Conservation (phyloP, 768 basidiomycete genomes). For the Amyloporia xantha region DNA sequence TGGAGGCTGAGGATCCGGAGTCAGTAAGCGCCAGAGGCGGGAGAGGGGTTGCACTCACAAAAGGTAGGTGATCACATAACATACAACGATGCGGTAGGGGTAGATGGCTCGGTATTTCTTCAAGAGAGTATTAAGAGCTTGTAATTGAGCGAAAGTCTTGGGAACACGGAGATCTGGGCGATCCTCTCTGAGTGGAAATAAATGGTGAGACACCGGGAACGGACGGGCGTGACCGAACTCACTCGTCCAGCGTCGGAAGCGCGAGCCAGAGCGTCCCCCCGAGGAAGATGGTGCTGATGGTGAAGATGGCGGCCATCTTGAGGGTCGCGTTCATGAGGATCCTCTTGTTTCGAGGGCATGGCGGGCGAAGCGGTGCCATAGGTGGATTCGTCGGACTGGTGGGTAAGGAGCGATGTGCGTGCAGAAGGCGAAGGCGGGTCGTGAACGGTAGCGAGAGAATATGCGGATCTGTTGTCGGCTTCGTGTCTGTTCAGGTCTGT, state of each 20-base stretch:
- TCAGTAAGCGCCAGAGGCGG: background rate
- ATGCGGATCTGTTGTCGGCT: slow-evolving; percentile 38
- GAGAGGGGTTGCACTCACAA: slow-evolving; percentile 53
- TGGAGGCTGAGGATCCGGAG: slow-evolving; percentile 55
- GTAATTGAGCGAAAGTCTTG: slow-evolving; percentile 80
- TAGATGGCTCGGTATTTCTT: slow-evolving; percentile 92
- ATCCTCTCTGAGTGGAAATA: slow-evolving; percentile 51
- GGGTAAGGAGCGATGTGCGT: slow-evolving; percentile 21
- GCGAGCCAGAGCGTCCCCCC: slow-evolving; percentile 77
- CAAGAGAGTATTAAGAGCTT: slow-evolving; percentile 75
- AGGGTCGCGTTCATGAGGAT: slow-evolving; percentile 75
- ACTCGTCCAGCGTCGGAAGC: slow-evolving; percentile 75
- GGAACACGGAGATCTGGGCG: slow-evolving; percentile 73
- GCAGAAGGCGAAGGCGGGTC: slow-evolving; percentile 30
- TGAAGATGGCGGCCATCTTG: slow-evolving; percentile 78
- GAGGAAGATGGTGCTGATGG: slow-evolving; percentile 60
- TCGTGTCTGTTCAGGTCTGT: slow-evolving; percentile 6
- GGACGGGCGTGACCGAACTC: slow-evolving; percentile 26
- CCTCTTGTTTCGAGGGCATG: slow-evolving; percentile 37
- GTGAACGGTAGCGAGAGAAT: slow-evolving; percentile 60
- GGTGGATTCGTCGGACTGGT: slow-evolving; percentile 6
- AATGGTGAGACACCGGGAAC: slow-evolving; percentile 1
- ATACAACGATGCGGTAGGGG: slow-evolving; percentile 77
- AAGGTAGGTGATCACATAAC: slow-evolving; percentile 84
- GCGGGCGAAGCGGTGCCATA: slow-evolving; percentile 45